Base-by-base conservation (phyloP, 2,329 filamentous ascomycete genomes). In the Aureobasidium sp. region DNA sequence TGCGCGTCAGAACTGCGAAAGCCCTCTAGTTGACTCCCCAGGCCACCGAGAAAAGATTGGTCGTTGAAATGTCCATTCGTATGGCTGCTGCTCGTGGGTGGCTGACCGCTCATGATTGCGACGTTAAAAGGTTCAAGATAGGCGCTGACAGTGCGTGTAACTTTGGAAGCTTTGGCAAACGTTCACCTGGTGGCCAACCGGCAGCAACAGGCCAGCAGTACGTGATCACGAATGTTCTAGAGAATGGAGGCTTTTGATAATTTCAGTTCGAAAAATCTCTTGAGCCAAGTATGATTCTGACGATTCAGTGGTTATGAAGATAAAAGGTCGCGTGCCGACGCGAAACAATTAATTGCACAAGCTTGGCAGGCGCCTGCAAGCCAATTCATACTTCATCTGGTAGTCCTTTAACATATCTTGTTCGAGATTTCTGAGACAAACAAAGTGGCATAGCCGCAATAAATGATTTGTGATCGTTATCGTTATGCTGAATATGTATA, bases 1-100 rank as follows among this genome's bases (percentile, higher is more conserved):
- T 72, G 68, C 5, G 64, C 66, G 62, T 74, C 72, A 37, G 66
- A 68, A 56, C 68, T 66, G 29, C 70, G 65, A 62, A 73, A 74
- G 12, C 63, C 66, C 20, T 73, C 71, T n/a, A 74, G 68, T 29
- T 51, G 52, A 26, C 27, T 34, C 27, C 44, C 37, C 5, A 56
- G 26, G 8, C 32, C 10, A 7, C 52, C n/a, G 34, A 56, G 39
- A 15, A 56, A 56, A 20, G 52, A 46, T 34, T 56, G 52, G 9
- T 34, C 17, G n/a, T 44, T 5, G 27, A n/a, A 6, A 9, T 56
- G 52, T 7, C 52, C 52, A 34, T 44, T 56, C 10, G 52, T 27
- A 7, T 27, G 34, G 17, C 36, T n/a, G 34, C 36, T 29, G 51
- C 26, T 20, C 51, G 34, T 41, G 2, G 51, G 39, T 43, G 52